A percentile compares a stretch with the other conserved stretches of the same genome.
Conservation (phyloP, 2,329 filamentous ascomycete species). For the Sporothrix mexicana region DNA sequence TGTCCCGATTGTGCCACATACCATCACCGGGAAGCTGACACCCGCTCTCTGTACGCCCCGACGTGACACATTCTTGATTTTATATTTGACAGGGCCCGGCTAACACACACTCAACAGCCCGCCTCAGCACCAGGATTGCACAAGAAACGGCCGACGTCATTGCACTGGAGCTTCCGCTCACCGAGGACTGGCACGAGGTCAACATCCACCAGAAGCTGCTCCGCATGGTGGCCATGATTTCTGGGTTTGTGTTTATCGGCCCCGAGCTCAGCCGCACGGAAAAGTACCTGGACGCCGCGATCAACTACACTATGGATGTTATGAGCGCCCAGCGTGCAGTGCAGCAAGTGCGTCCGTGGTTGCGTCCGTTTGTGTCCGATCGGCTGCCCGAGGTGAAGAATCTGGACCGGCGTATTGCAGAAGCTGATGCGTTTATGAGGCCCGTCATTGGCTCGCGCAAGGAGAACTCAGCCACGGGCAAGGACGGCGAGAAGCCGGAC, state of each 20-base stretch:
- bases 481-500: conserved; percentile 46
- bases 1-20: conserved; percentile 41
- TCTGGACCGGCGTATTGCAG: conserved; percentile 43
- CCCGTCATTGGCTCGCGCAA: conserved; percentile 46
- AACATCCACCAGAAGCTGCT: conserved; percentile 51
- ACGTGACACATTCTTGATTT: not conserved
- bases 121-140: conserved; percentile 47
- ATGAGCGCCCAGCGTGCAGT: conserved; percentile 46
- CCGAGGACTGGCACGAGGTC: conserved; percentile 50
- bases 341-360: conserved; percentile 42
- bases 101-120: not conserved
- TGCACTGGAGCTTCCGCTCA: conserved; percentile 45
- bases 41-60: conserved; percentile 43
- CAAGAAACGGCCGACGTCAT: conserved; percentile 49
- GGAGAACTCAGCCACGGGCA: conserved; percentile 37
- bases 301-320: conserved; percentile 54
- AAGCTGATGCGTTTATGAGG: conserved; percentile 46
- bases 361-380: conserved; percentile 45
- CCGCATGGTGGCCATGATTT: conserved; percentile 54
- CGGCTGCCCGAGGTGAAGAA: conserved; percentile 46
- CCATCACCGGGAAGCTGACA: conserved; percentile 45
- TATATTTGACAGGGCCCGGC: not conserved
- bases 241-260: conserved; percentile 56
- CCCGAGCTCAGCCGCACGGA: conserved; percentile 53
- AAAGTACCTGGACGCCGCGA: conserved; percentile 54